Evolutionary conservation across 306 rosid species (phyloP), one percentile per base, ranked within the genome.

Genomic region (Dicorynia guianensis): DNA sequence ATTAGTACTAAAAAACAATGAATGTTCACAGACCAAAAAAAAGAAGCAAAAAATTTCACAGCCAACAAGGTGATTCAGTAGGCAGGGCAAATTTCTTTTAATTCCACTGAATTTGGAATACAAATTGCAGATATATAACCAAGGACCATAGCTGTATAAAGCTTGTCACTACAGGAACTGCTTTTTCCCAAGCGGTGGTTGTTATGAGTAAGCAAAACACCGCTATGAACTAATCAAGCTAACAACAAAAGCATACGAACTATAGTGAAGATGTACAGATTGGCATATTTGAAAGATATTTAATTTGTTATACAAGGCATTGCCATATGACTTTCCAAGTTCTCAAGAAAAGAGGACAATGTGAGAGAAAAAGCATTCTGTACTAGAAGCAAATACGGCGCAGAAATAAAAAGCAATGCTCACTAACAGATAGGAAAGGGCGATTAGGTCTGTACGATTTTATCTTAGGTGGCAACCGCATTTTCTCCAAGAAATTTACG

Each of bases 391-490:
- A 44, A 62, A 44, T 8, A 50, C 19, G 13, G 36, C 53, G 43
- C 5, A 25, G 9, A 7, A 74, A 67, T 65, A 39, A 56, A 85
- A 81, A 71, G 33, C 50, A 84, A 81, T 18, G 72, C 77, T 86
- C 87, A 69, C 30, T 25, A 25, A 25, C 30, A 25, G 30, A 25
- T 25, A 25, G 1, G 2, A 25, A 25, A 25, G 63, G 46, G 83
- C 73, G 39, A 47, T 39, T 64, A 33, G 84, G 84, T 85, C 80
- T 80, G 83, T 95, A 95, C 97, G 96, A 83, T 87, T 87, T 89
- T 54, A 92, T 92, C 96, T 92, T 95, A 3, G 85, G 86, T 39
- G 97, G 96, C 80, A 95, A 84, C 63, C 88, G 87, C 84, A 80
- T 85, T 59, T 82, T 95, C 80, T 79, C 87, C 87, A 92, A 79